Evolutionary conservation across 139 green algal species (phyloP).

Genomic region (Haematococcus sp.): DNA sequence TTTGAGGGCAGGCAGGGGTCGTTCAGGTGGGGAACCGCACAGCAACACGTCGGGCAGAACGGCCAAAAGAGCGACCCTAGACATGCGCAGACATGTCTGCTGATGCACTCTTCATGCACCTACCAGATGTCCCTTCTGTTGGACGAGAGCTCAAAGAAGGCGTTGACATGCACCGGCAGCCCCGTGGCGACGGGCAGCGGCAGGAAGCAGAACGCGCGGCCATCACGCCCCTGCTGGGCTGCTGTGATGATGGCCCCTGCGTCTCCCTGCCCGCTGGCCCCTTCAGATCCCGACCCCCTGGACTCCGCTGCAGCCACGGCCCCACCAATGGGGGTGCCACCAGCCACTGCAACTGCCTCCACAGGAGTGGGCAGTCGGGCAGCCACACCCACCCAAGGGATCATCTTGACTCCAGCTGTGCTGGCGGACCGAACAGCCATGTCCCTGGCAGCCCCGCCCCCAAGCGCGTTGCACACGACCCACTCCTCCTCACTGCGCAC

Average conservation of each 20-base stretch:
- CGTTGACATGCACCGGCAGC: conserved; percentile 78
- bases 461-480: conserved; percentile 59
- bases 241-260: neutral
- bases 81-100: no score
- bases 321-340: neutral
- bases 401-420: conserved; percentile 36
- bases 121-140: conserved; percentile 71
- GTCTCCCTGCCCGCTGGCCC: neutral
- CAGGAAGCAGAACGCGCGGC: conserved; percentile 81
- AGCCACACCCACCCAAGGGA: conserved; percentile 77
- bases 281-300: no score
- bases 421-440: conserved; percentile 29
- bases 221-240: conserved; percentile 13
- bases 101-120: neutral
- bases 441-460: conserved; percentile 32
- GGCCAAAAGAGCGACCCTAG: neutral
- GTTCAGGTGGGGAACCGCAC: no score
- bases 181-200: conserved; percentile 65
- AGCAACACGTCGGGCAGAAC: no score
- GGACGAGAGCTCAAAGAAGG: conserved; percentile 78
- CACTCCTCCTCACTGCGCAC: conserved; percentile 32
- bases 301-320: neutral
- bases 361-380: conserved; percentile 23
- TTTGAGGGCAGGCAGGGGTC: no score
- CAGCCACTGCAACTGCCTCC: conserved; percentile 4